Evolutionary conservation across 306 rosid genomes (phyloP), one percentile per base, ranked within the genome.

Genomic region (Ziziphus jujuba): DNA sequence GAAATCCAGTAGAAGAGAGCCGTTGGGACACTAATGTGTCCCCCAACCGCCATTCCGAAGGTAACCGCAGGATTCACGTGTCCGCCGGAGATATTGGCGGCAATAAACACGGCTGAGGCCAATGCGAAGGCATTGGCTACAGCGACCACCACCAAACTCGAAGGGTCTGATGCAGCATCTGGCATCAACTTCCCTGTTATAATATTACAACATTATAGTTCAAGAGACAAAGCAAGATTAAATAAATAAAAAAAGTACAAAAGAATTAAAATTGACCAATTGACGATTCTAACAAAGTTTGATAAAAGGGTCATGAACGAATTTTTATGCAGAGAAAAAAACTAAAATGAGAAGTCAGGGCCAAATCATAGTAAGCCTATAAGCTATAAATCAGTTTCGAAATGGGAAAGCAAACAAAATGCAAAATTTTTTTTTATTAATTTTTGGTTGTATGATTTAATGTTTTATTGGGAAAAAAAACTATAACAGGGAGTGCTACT

Each of bases 1-100:
- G 97, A 65, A 49, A 82, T 47, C 90, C 91, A 93, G 55, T 90
- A 93, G 48, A 90, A 81, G 57, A 93, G 81, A 61, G 97, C 98
- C 23, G 85, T 78, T 7, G 87, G 88, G 16, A 93, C 85, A 25
- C 86, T 81, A 28, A 90, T 78, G 72, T 87, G 98, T 11, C 97
- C 96, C 49, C 95, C 93, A 0, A 93, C 80, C 0, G 88, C 96
- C 91, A 79, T 90, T 45, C 80, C 91, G 0, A 93, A 93, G 0
- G 98, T 93, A 64, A 93, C 96, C 0, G 96, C 98, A 7, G 95
- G 98, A 43, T 90, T 93, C 17, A 84, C 90, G 7, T 93, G 98
- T 47, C 98, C 98, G 0, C 97, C 96, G 0, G 97, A 88, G 67
- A 80, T 52, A 49, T 80, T 87, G 79, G 83, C 79, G 0, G 96